Conservation (phyloP, 305 asterid species). For the Fraxinus sp. region DNA sequence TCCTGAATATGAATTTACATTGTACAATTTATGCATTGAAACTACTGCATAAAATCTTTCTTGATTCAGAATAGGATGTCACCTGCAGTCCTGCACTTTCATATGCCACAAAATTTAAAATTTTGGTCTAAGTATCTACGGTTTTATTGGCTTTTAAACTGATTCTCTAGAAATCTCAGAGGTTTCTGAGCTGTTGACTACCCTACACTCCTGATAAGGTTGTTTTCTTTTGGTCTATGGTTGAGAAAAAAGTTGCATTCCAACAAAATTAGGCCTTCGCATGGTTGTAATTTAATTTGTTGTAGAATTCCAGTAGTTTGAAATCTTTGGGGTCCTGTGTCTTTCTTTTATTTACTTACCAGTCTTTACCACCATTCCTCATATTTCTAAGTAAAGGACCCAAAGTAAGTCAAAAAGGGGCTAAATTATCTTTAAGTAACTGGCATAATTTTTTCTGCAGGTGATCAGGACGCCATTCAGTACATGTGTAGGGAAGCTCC, state of each 20-base stretch:
- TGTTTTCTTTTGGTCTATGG: neutral
- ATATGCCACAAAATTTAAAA: neutral
- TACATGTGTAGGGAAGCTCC: slow-evolving; percentile 99
- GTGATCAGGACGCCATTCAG: slow-evolving; percentile 98
- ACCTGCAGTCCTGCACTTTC: neutral
- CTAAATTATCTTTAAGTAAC: neutral
- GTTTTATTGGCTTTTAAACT: neutral
- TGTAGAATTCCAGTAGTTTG: neutral
- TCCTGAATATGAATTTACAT: neutral
- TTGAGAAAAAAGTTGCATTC: neutral
- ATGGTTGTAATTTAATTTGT: neutral
- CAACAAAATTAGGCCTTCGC: neutral
- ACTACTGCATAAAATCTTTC: neutral
- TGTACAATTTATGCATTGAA: neutral
- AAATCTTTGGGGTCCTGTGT: neutral
- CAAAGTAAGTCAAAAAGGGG: neutral
- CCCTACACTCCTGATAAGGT: neutral
- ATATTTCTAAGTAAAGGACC: neutral
- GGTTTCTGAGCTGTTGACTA: neutral
- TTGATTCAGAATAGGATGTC: neutral
- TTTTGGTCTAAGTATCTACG: neutral
- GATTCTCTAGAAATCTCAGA: neutral
- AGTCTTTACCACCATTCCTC: neutral
- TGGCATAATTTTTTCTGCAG: slow-evolving; percentile 26
- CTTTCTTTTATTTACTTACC: neutral